These are phyloP conservation scores for Sporobolomyces phaffii DNA, from an alignment of 768 basidiomycete genomes.

Conservation along the genomic window DNA sequence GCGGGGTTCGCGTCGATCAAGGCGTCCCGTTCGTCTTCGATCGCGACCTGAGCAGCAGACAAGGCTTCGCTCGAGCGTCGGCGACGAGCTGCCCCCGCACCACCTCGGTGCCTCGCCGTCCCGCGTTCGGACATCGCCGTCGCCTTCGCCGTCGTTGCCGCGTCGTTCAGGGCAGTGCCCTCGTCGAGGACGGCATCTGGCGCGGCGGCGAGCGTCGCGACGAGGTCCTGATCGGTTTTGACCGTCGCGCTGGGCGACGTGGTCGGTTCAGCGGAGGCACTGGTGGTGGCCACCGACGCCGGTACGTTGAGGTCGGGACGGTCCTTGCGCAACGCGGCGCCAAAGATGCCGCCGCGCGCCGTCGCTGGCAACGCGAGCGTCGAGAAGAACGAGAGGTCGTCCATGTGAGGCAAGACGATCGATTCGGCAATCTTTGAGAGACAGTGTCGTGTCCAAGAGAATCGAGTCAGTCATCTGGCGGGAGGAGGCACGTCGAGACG, in stretches of 20 bases:
- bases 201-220: too few species aligned
- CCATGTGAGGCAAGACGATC: conserved; percentile 94
- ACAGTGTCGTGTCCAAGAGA: too few species aligned
- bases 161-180: too few species aligned
- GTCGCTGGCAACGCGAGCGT: conserved; percentile 52
- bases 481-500: too few species aligned
- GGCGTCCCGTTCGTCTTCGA: background rate
- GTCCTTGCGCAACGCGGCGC: conserved; percentile 56
- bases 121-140: too few species aligned
- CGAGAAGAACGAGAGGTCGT: conserved; percentile 94
- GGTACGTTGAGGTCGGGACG: conserved; percentile 14
- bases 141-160: too few species aligned
- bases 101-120: too few species aligned
- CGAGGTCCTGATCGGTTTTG: conserved; percentile 19
- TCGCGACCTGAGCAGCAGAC: background rate
- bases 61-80: background rate
- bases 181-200: too few species aligned
- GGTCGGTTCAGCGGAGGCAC: too few species aligned
- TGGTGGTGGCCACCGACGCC: too few species aligned
- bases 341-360: conserved; percentile 83
- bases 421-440: conserved; percentile 74
- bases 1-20: background rate
- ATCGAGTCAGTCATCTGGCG: too few species aligned
- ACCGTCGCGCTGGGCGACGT: conserved; percentile 7
- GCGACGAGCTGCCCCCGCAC: too few species aligned